Base-by-base conservation (phyloP, 306 rosid genomes). In the Vigna unguiculata region DNA sequence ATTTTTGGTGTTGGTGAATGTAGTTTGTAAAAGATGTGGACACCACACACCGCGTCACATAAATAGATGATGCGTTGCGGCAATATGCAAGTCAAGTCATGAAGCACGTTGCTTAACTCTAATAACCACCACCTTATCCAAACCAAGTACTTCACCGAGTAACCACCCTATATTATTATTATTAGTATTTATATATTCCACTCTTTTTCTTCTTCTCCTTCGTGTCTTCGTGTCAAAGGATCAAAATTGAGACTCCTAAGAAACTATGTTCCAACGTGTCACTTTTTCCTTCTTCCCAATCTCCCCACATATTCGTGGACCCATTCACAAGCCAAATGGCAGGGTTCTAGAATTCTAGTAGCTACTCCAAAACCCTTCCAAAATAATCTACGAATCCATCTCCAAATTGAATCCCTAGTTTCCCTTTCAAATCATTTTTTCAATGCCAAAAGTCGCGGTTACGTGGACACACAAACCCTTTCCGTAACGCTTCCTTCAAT, bases 141-240 rank as follows among this genome's bases (percentile, higher is more conserved):
- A 71, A 82, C 66, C 77, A 82, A 77, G 71, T 77, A 64, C 71
- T 69, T 77, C 85, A 77, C 85, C 85, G 85, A 82, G 82, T 82
- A 76, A 71, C 12, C 65, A 48, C 43, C 48, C 71, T 53, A 17
- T 58, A n/a, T 59, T 41, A 48, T 38, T 38, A 38, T 38, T 7
- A 34, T 34, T 32, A 32, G 4, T 32, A 32, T 12, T 58, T 25
- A 0, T 45, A 43, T 54, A 53, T 70, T 54, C 57, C 14, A 69
- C 41, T 22, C 57, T 57, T 71, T 64, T 72, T 51, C 32, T 24
- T 24, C 57, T 57, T 71, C 71, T 65, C 52, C 32, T 14, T 73
- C 71, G 78, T 76, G 78, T 65, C 82, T 64, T 82, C 12, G 41
- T 65, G 80, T 78, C 72, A 78, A 72, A 73, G 67, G 77, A 57